Evolutionary conservation across 768 basidiomycete genomes (phyloP).

Genomic region (Amylocystis lapponica): DNA sequence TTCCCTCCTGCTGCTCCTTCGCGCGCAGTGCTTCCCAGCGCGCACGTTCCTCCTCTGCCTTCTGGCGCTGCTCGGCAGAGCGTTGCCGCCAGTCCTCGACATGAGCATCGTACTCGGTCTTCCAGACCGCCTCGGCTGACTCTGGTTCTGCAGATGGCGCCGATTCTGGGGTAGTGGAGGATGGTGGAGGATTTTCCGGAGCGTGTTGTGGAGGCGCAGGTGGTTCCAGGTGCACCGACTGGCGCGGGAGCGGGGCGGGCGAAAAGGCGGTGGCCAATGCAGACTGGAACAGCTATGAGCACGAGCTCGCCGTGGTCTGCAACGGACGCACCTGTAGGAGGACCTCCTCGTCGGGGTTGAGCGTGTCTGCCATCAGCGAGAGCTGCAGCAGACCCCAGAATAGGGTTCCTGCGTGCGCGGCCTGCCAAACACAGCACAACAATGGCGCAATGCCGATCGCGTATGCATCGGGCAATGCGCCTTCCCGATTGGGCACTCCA

Average conservation of each 20-base stretch:
- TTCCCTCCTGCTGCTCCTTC: constrained; percentile 33
- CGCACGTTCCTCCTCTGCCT: constrained; percentile 67
- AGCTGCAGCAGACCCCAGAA: background rate
- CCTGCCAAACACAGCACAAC: too few relatives aligned
- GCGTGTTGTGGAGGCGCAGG: constrained; percentile 6
- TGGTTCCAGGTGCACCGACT: constrained; percentile 10
- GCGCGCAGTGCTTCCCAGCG: constrained; percentile 66
- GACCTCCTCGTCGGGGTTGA: constrained; percentile 22
- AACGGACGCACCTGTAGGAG: constrained; percentile 20
- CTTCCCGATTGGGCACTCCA: too few relatives aligned
- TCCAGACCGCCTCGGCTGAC: constrained; percentile 47
- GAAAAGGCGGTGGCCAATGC: constrained; percentile 26
- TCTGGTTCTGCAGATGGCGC: constrained; percentile 11
- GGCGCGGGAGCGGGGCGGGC: constrained; percentile 17
- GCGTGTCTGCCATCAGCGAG: constrained; percentile 21
- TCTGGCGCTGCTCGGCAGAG: constrained; percentile 65
- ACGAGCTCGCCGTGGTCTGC: background rate
- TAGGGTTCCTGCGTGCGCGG: background rate
- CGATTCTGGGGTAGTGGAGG: constrained; percentile 1
- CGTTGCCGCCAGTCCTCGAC: constrained; percentile 66
- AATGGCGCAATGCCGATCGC: too few relatives aligned
- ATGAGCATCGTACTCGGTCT: constrained; percentile 62
- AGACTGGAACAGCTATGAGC: constrained; percentile 13
- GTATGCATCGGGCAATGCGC: too few relatives aligned
- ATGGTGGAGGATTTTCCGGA: constrained; percentile 2